Conservation (phyloP, 169 alveolate genomes). For the Amoebophrya sp. region DNA sequence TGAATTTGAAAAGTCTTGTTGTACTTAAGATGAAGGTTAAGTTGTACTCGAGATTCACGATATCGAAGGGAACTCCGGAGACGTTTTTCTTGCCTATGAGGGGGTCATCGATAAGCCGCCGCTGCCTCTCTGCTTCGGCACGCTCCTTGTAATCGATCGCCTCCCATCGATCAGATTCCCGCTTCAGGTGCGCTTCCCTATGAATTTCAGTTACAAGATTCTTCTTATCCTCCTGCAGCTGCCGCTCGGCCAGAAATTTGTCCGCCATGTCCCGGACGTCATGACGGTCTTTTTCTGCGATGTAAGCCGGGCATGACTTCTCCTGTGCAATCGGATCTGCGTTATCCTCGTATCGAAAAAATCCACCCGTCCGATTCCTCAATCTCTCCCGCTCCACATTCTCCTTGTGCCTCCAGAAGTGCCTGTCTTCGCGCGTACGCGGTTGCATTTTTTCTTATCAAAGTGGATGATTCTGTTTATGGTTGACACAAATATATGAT, state of each 20-base stretch:
- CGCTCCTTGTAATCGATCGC: slow-evolving; percentile 1
- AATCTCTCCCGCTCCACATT: slow-evolving; percentile 11
- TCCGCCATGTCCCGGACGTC: not conserved
- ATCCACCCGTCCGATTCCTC: not conserved
- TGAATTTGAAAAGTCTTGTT: too few species aligned
- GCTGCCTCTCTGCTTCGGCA: not conserved
- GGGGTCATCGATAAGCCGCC: not conserved
- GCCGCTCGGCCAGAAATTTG: not conserved
- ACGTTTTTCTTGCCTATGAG: slow-evolving; percentile 22
- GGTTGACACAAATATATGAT: too few species aligned
- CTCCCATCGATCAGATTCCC: not conserved
- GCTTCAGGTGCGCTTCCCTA: not conserved
- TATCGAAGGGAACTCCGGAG: slow-evolving; percentile 1
- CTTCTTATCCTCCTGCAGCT: not conserved
- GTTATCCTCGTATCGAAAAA: not conserved
- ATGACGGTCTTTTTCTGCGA: not conserved
- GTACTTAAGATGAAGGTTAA: too few species aligned
- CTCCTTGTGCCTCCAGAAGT: slow-evolving; percentile 9
- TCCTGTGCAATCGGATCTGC: not conserved
- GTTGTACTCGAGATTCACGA: not conserved
- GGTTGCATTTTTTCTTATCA: not conserved
- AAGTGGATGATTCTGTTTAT: too few species aligned
- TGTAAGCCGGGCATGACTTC: not conserved
- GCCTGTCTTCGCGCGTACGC: not conserved
- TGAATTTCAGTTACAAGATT: not conserved